Base-by-base conservation (phyloP, 2,329 filamentous ascomycete species). In the Eutypella sp. region DNA sequence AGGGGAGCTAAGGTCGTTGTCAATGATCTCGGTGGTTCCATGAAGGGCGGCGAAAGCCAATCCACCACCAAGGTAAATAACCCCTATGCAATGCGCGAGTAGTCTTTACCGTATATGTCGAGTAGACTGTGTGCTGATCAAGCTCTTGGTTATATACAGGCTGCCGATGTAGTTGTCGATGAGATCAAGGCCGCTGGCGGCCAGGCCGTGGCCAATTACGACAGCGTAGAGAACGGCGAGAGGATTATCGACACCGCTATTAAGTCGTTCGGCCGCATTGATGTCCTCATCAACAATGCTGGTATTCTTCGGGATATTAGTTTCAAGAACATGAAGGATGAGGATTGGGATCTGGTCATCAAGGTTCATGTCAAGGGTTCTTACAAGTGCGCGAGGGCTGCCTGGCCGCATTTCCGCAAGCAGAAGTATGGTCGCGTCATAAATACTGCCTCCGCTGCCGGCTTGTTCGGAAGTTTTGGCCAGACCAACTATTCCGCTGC, bases 271-370 rank as follows among this genome's bases (percentile, higher is more conserved):
- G 88, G 92, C 57, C 88, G 92, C 61, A 81, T 99, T 69, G 92
- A 99, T 68, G 75, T 99, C 54, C 84, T 99, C 60, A 85, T 99
- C 72, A 99, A 99, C 79, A 99, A 97, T 66, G 93, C 93, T 50
- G 92, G 93, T 63, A 97, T 97, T 64, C 78, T 96, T 49, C 86
- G 92, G 50, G 91, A 97, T 72, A 69, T 97, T 64, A 92, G 88
- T 78, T 97, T 99, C 76, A 96, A 96, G 81, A 97, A 97, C 73
- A 95, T 97, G 81, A 93, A 86, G 68, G 93, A 99, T 67, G 72
- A 86, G 64, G 93, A 99, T 69, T 99, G 93, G 93, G 92, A 99
- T 66, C 73, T 96, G 57, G 87, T 96, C 66, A 88, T 92, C 70
- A 85, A 83, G 66, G 92, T 97, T 47, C 92, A 99, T 70, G 84